phyloP scores from a whole-genome alignment of 306 rosid species.

The Herpetospermum pedunculosum region DNA sequence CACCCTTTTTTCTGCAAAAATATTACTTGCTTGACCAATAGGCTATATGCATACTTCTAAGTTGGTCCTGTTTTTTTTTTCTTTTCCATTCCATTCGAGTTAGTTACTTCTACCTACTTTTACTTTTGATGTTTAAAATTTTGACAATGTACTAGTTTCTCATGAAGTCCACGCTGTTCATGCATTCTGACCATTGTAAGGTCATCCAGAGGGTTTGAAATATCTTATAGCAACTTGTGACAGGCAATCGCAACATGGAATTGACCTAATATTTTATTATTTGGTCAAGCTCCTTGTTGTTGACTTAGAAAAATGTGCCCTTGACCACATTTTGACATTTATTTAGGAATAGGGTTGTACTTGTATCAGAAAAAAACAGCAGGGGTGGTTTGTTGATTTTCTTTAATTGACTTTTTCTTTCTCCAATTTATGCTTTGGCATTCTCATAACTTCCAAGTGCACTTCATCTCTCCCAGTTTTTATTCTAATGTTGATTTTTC shows the following conservation, averaged over 20 bases:
- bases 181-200: neutral
- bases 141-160: neutral
- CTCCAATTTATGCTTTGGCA: neutral
- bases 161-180: neutral
- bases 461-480: neutral
- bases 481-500: neutral
- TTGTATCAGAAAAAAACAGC: neutral
- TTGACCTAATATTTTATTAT: neutral
- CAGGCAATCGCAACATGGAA: neutral
- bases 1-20: neutral
- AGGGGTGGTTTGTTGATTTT: neutral
- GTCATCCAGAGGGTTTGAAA: neutral
- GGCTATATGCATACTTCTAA: neutral
- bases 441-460: neutral
- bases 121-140: neutral
- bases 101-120: neutral
- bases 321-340: neutral
- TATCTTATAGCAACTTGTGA: neutral
- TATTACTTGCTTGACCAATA: neutral
- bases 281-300: conserved; percentile 11
- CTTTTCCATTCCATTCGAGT: too few species aligned
- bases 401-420: neutral
- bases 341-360: neutral
- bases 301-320: conserved; percentile 1
- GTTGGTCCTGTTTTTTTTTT: neutral